Conservation (phyloP, 2,329 filamentous ascomycete genomes). For the Xylaria polymorpha region DNA sequence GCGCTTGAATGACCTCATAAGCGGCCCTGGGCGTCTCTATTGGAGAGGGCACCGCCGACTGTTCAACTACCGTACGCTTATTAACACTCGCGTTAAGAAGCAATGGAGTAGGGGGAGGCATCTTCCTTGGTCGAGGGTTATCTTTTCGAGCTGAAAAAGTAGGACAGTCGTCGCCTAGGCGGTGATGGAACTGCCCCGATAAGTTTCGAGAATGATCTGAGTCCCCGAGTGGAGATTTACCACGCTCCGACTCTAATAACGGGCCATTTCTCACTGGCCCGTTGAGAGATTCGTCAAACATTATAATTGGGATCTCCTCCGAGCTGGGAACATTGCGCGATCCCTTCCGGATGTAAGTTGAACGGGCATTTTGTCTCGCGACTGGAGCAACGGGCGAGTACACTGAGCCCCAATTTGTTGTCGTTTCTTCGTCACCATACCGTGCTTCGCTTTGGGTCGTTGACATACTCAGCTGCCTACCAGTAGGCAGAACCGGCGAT, state of each 20-base stretch:
- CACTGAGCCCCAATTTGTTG: conserved; percentile 62
- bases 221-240: conserved; percentile 38
- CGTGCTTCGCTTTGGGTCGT: conserved; percentile 53
- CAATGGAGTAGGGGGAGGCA: conserved; percentile 68
- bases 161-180: conserved; percentile 68
- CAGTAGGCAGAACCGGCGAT: conserved; percentile 61
- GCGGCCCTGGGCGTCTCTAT: conserved; percentile 64
- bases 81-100: conserved; percentile 58
- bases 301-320: conserved; percentile 57
- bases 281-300: conserved; percentile 55
- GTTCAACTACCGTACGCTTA: conserved; percentile 58
- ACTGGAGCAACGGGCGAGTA: conserved; percentile 61
- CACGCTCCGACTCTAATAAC: conserved; percentile 48
- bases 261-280: conserved; percentile 41
- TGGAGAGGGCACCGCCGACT: conserved; percentile 62
- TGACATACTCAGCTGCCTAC: conserved; percentile 52
- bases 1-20: conserved; percentile 62
- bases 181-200: conserved; percentile 61
- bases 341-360: conserved; percentile 55
- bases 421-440: conserved; percentile 56
- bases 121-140: conserved; percentile 60
- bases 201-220: conserved; percentile 23
- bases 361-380: conserved; percentile 55
- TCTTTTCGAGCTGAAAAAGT: conserved; percentile 67
- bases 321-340: conserved; percentile 32